Evolutionary conservation across 768 basidiomycete genomes (phyloP), one percentile per base, ranked within the genome.

Genomic region (Russula virescens): DNA sequence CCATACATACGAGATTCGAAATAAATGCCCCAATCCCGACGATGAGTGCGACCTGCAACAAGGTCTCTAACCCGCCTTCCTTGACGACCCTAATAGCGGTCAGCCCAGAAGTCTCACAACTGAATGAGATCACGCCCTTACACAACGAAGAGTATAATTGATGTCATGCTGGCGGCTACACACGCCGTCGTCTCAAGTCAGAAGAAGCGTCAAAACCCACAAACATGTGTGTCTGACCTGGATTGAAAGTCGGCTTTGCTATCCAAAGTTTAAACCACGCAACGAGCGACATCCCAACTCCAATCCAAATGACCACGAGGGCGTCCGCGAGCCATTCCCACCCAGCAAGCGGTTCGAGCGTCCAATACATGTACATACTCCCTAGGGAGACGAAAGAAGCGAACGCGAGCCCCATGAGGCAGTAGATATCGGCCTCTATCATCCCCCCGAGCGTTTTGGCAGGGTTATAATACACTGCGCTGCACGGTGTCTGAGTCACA

Each of bases 231-330:
- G 19, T 45, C 77, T 63, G 70, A 84, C 90, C 91, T n/a, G 91
- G 88, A 69, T 93, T 93, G 69, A 94, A 97, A 21, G 88, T 86
- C 2, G 92, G 91, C 70, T 88, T 94, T 13, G 78, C 81, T 81
- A 98, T 92, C 86, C 88, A 92, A 2, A 90, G 82, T 73, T 98
- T 98, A 75, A 87, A 83, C 89, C 91, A 98, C 1, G 94, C 92
- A 19, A 98, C 72, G 4, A 81, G 71, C 53, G 86, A 87, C 80
- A 96, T 89, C 23, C 88, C 85, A 3, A 91, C 68, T 5, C 91
- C 94, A 62, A 99, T 81, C 90, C 91, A 97, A 8, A 84, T 53
- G 25, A 97, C 82, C 13, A 87, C 87, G 23, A 91, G 71, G 46
- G 81, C 69, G 67, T 94, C 91, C 0, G 86, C 93, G 25, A 90